Conservation (phyloP, 164 flowering plant species). For the Vitis rotundifolia region DNA sequence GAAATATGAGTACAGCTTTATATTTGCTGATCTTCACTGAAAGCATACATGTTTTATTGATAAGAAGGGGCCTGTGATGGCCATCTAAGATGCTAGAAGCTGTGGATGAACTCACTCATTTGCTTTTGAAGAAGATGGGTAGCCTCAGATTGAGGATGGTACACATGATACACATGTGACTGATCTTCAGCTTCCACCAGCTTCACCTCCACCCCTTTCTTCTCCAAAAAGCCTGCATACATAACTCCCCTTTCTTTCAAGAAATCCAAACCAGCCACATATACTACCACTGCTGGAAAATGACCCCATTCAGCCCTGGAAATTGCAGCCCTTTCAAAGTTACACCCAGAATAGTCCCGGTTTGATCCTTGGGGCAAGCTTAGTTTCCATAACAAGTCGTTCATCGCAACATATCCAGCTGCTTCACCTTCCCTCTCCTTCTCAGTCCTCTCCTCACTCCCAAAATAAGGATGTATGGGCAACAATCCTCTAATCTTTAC, state of each 20-base stretch:
- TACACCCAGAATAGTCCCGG: slow-evolving; percentile 64
- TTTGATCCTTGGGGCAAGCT: slow-evolving; percentile 62
- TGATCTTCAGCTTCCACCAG: slow-evolving; percentile 55
- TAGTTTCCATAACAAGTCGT: slow-evolving; percentile 74
- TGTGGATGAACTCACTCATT: slow-evolving; percentile 55
- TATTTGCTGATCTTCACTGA: too few species aligned
- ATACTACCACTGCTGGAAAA: slow-evolving; percentile 58
- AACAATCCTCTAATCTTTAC: slow-evolving; percentile 41
- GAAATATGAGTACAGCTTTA: too few species aligned
- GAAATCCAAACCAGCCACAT: slow-evolving; percentile 71
- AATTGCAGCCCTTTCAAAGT: slow-evolving; percentile 44
- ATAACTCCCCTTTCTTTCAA: slow-evolving; percentile 69
- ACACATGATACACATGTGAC: slow-evolving; percentile 60
- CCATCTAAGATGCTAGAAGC: slow-evolving; percentile 9
- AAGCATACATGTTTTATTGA: neutral
- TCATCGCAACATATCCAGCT: slow-evolving; percentile 31
- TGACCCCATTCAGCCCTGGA: slow-evolving; percentile 34
- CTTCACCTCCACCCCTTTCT: slow-evolving; percentile 51
- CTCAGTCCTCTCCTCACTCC: slow-evolving; percentile 55
- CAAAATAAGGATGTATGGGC: slow-evolving; percentile 69
- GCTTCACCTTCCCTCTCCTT: slow-evolving; percentile 40
- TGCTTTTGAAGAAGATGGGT: slow-evolving; percentile 49
- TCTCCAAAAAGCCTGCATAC: slow-evolving; percentile 58
- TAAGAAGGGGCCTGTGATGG: neutral
- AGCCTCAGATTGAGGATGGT: slow-evolving; percentile 56